Percentiles rank a stretch among this genome's conserved stretches.
Evolutionary conservation across 2,329 filamentous ascomycete genomes (phyloP).

Genomic region (Fusarium neocosmosporiellum): DNA sequence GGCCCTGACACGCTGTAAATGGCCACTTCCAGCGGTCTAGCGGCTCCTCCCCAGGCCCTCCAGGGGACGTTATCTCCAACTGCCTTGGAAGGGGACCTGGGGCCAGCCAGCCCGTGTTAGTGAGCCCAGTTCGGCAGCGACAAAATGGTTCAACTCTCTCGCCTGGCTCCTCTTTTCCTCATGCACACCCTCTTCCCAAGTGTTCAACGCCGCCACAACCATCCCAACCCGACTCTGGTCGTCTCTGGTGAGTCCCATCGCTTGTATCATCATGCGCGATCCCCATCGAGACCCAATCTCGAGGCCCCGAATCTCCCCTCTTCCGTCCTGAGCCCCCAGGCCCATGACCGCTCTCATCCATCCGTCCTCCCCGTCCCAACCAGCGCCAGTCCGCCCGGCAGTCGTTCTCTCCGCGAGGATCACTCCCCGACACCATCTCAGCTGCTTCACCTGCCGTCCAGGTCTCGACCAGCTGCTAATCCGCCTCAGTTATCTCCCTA

Average conservation of each 20-base stretch:
- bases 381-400: slow-evolving; percentile 38
- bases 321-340: slow-evolving; percentile 35
- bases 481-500: slow-evolving; percentile 19
- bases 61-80: slow-evolving; percentile 9
- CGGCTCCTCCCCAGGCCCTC: slow-evolving; percentile 13
- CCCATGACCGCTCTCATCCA: slow-evolving; percentile 38
- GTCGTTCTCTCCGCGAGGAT: slow-evolving; percentile 21
- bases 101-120: slow-evolving; percentile 37
- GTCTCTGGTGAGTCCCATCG: slow-evolving; percentile 53
- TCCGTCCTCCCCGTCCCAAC: slow-evolving; percentile 41
- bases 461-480: slow-evolving; percentile 38
- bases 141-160: slow-evolving; percentile 55
- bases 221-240: slow-evolving; percentile 47
- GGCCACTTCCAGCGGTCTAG: slow-evolving; percentile 8
- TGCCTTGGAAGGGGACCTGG: slow-evolving; percentile 18
- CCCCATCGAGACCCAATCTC: slow-evolving; percentile 43
- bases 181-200: slow-evolving; percentile 54
- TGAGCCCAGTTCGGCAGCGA: slow-evolving; percentile 47
- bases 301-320: slow-evolving; percentile 38
- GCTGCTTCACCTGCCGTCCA: slow-evolving; percentile 2
- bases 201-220: slow-evolving; percentile 48
- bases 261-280: slow-evolving; percentile 52
- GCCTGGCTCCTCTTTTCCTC: slow-evolving; percentile 57
- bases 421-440: slow-evolving; percentile 23
- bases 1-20: slow-evolving; percentile 1